These are phyloP conservation scores for Moesziomyces sp. DNA, from an alignment of 1,284 basidiomycete species.

Conservation along the genomic window DNA sequence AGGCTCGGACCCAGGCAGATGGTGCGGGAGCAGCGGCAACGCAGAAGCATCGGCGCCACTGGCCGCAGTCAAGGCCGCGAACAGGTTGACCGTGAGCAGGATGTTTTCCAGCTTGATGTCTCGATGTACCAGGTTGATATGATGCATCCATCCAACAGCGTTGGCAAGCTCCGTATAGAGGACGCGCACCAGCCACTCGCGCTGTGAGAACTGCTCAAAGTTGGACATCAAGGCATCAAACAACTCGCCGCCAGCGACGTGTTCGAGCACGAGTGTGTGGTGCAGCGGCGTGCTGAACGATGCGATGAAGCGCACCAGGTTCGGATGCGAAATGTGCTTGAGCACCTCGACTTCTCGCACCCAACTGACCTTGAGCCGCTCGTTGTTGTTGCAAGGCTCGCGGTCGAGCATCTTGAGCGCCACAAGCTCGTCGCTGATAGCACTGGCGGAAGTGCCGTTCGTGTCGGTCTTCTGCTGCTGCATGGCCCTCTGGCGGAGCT, in stretches of 20 bases:
- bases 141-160: constrained; percentile 90
- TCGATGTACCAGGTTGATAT: constrained; percentile 85
- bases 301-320: constrained; percentile 79
- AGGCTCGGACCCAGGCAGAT: constrained; percentile 70
- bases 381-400: constrained; percentile 72
- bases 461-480: constrained; percentile 5
- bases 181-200: constrained; percentile 76
- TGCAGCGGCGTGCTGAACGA: constrained; percentile 80
- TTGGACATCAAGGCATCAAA: constrained; percentile 78
- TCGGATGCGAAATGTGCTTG: constrained; percentile 85
- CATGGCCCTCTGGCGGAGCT: constrained; percentile 31
- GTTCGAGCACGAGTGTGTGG: constrained; percentile 84
- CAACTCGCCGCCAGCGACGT: constrained; percentile 83
- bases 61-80: constrained; percentile 13
- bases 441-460: background rate
- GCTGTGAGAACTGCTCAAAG: constrained; percentile 72
- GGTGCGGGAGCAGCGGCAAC: constrained; percentile 38
- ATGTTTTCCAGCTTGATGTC: constrained; percentile 89
- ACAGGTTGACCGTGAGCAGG: constrained; percentile 56
- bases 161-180: constrained; percentile 83
- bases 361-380: constrained; percentile 83
- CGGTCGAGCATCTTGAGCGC: constrained; percentile 86
- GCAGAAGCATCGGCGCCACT: constrained; percentile 1
- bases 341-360: constrained; percentile 87
- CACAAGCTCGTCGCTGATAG: constrained; percentile 71